Evolutionary conservation across 768 basidiomycete species (phyloP).

Genomic region (Boletus bicolor): DNA sequence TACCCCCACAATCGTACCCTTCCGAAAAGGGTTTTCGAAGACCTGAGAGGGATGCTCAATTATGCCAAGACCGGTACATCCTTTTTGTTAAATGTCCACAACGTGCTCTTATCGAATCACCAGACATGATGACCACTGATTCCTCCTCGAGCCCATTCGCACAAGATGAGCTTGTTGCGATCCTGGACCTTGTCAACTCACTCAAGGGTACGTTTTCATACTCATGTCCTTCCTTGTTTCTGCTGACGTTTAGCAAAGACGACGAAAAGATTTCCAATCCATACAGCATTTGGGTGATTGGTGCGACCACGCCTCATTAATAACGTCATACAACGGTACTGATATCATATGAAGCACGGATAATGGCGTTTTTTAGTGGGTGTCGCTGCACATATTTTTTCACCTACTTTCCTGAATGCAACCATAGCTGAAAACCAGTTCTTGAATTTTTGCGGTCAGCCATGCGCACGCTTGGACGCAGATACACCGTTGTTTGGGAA

Average conservation of each 20-base stretch:
- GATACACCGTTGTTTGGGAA: conserved; percentile 7
- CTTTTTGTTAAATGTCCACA: background rate
- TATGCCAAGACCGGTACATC: conserved; percentile 10
- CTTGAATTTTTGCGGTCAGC: conserved; percentile 11
- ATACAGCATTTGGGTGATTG: conserved; percentile 12
- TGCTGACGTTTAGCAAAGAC: conserved; percentile 2
- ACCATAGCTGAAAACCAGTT: conserved; percentile 14
- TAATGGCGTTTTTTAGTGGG: conserved; percentile 15
- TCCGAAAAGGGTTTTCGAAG: conserved; percentile 2
- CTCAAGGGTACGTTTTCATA: conserved; percentile 2
- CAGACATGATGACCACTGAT: conserved; percentile 17
- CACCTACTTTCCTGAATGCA: background rate
- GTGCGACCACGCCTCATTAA: background rate
- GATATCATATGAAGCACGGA: conserved; percentile 6
- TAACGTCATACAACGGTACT: background rate
- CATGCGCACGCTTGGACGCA: conserved; percentile 9
- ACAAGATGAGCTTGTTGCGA: conserved; percentile 11
- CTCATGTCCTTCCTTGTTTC: background rate
- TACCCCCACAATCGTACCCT: conserved; percentile 7
- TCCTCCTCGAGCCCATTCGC: conserved; percentile 16
- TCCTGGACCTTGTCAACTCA: conserved; percentile 14
- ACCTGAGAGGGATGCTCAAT: conserved; percentile 17
- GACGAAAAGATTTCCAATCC: background rate
- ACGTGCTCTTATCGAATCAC: background rate
- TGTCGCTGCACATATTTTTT: background rate